Evolutionary conservation across 768 basidiomycete genomes (phyloP), one percentile per base, ranked within the genome.

Genomic region (Agrocybe praecox): DNA sequence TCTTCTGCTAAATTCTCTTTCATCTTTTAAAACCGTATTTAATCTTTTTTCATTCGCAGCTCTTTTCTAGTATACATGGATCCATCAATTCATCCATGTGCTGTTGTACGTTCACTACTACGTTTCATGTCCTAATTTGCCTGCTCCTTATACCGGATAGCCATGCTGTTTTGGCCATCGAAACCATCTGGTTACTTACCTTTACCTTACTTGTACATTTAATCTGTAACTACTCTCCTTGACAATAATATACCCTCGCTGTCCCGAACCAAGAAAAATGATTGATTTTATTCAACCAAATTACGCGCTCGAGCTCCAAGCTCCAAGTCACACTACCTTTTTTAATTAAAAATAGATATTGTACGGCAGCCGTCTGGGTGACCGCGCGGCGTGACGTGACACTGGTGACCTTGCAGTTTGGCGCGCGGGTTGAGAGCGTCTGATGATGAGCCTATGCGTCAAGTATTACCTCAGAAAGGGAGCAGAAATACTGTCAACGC

Each of bases 191-290:
- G n/a, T n/a, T n/a, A 58, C 21, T 45, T 21, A 17, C 49, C 43
- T 44, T 14, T 59, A 62, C 18, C 12, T 12, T 60, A 62, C n/a
- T 55, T 62, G 62, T 62, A 62, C 19, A 49, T 57, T 57, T 57
- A 62, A 60, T n/a, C 14, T 40, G 36, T 40, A 40, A 40, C 12
- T 40, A 14, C 12, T 40, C 36, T 40, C 36, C 26, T 9, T n/a
- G 4, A 40, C 36, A n/a, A 15, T n/a, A n/a, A 12, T 40, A 40
- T n/a, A 40, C n/a, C 12, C n/a, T 40, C n/a, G 36, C 14, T 40
- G 36, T 3, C 5, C 5, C n/a, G 36, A 5, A 40, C 3, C 14
- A n/a, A 40, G 36, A n/a, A 15, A 14, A n/a, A n/a, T n/a, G n/a
- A n/a, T n/a, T n/a, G n/a, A n/a, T n/a, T n/a, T n/a, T n/a, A n/a